Evolutionary conservation across 805 yeast genomes (phyloP), one percentile per base, ranked within the genome.

Genomic region (Nadsonia fulvescens): DNA sequence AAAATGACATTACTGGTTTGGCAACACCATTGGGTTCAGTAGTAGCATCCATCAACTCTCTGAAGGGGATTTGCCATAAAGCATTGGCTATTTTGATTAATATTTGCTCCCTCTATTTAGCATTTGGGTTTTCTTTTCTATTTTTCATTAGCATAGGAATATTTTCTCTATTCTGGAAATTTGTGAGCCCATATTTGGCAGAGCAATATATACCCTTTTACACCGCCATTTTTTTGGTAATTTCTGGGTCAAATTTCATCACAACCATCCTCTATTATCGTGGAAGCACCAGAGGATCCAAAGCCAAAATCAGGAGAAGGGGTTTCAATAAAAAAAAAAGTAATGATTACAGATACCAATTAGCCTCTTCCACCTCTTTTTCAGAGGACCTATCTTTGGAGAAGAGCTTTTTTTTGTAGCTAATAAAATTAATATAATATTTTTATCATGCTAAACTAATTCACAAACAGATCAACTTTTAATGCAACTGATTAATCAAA

Each of bases 171-270:
- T 56, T 6, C 43, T 54, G 10, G 54, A 65, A 3, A 44, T 61
- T 23, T 56, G 63, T 16, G 42, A 66, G n/a, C 44, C 56, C 24
- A 41, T 60, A 44, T 43, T 58, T 32, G 49, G 69, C n/a, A 42
- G 50, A 30, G 21, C 32, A 8, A 28, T 40, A 7, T 56, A 61
- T 2, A 54, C 56, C 3, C 27, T 52, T 33, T 46, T 56, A 49
- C 67, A 63, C 33, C 56, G 54, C n/a, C n/a, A n/a, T n/a, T n/a
- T n/a, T n/a, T n/a, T n/a, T n/a, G n/a, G n/a, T n/a, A 16, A 37
- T 50, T 1, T 33, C 52, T 8, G 63, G 64, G 12, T 62, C 65
- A 52, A 24, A 48, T 3, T 44, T 54, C 2, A 52, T 63, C 30
- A 30, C 55, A 15, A 23, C 53, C 3, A 51, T 58, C 9, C 52